Evolutionary conservation across 108 stramenopile genomes (phyloP), one percentile per base, ranked within the genome.

Genomic region (Thalassiosira profunda): DNA sequence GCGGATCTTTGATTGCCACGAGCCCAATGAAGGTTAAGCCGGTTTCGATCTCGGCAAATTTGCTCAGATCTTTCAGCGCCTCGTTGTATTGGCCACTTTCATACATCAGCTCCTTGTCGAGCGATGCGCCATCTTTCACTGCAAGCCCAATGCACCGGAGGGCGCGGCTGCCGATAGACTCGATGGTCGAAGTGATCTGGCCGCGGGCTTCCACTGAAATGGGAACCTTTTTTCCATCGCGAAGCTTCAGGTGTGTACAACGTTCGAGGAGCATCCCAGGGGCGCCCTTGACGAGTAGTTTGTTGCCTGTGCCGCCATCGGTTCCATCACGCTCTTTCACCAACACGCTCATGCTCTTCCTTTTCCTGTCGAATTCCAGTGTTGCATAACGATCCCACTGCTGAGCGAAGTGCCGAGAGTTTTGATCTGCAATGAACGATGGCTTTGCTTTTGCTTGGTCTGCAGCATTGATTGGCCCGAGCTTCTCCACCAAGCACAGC

Each of bases 1-100:
- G 95, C 0, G 99, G 99, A 59, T 99, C 99, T 56, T 91, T 93
- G 63, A 99, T 99, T 20, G 96, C 99, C 17, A 87, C 92, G 30
- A 98, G 67, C 25, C 97, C 98, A 9, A 95, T 85, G 30, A 98
- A 81, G 12, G 96, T 97, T 58, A 99, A 74, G n/a, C 87, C 87
- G 33, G 78, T 83, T 74, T 99, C 99, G 41, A 98, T 83, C 43
- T 81, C 69, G 51, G 53, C 83, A 71, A 93, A 97, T 40, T 88
- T 86, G 54, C 72, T 63, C 5, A 89, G 73, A 45, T 95, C 79
- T 33, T 70, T 76, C 52, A 91, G 72, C 14, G 86, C 26, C 21
- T 76, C 82, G 29, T 28, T 62, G 35, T 78, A 56, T 43, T 71
- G 74, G 8, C 61, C 55, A 49, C 79, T 83, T 33, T 61, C 53